phyloP scores from a whole-genome alignment of 1,284 basidiomycete genomes.

The Trametes versicolor region DNA sequence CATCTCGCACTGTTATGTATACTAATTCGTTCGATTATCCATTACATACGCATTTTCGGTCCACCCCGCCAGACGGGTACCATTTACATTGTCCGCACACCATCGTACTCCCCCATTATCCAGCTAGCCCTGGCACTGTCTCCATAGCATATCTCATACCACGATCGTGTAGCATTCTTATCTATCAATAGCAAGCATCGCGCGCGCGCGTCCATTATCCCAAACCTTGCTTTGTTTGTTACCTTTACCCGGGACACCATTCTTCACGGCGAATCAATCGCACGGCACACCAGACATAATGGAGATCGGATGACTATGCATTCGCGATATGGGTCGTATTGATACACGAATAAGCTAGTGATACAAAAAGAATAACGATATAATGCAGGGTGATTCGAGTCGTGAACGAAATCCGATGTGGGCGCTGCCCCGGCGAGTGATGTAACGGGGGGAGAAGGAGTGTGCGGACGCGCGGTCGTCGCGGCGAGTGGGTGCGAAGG shows the following conservation, averaged over 20 bases:
- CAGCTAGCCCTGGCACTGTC: not conserved
- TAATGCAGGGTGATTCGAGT: not conserved
- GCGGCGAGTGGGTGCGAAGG: not conserved
- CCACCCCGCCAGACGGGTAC: too few species aligned
- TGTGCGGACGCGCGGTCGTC: not conserved
- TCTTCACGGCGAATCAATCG: too few species aligned
- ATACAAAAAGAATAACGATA: conserved; percentile 11
- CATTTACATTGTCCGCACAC: too few species aligned
- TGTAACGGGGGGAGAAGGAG: not conserved
- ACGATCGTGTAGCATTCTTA: not conserved
- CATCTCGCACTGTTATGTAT: too few species aligned
- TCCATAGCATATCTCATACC: not conserved
- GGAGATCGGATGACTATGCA: not conserved
- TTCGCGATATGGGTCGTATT: conserved; percentile 10
- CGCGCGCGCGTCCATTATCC: too few species aligned
- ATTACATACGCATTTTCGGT: too few species aligned
- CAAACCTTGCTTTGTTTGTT: too few species aligned
- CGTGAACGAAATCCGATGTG: not conserved
- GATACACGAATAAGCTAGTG: conserved; percentile 4
- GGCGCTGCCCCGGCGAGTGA: conserved; percentile 7
- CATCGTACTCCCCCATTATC: not conserved
- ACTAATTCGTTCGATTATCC: too few species aligned
- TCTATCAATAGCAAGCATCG: too few species aligned
- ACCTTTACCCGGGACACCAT: too few species aligned
- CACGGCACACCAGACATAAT: not conserved